A percentile compares a stretch with the other conserved stretches of the same genome.
Conservation (phyloP, 2,329 filamentous ascomycete species). For the Fusarium keratoplasticum region DNA sequence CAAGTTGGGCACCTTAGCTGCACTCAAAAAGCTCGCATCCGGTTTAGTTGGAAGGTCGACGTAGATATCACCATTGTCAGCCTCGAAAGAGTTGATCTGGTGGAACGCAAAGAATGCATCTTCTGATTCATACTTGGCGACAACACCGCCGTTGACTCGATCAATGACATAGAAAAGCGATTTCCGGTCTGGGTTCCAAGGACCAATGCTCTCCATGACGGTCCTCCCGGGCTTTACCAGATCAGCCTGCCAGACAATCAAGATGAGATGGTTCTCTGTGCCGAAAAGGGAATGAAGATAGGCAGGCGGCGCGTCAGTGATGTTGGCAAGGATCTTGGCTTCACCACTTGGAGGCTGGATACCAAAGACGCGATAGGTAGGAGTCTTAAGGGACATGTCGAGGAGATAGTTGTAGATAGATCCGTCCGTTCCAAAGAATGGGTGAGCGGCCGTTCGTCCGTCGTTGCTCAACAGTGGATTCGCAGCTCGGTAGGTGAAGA, state of each 20-base stretch:
- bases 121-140: slow-evolving; percentile 8
- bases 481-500: slow-evolving; percentile 16
- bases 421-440: neutral
- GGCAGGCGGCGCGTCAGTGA: slow-evolving; percentile 17
- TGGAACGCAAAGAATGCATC: slow-evolving; percentile 19
- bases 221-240: slow-evolving; percentile 1
- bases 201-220: slow-evolving; percentile 2
- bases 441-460: slow-evolving; percentile 11
- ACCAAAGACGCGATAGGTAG: slow-evolving; percentile 13
- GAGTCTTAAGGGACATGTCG: slow-evolving; percentile 4
- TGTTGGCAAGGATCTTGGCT: slow-evolving; percentile 14
- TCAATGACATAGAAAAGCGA: slow-evolving; percentile 16
- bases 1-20: slow-evolving; percentile 3
- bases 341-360: slow-evolving; percentile 1
- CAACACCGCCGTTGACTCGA: slow-evolving; percentile 9
- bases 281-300: slow-evolving; percentile 18
- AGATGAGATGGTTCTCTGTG: slow-evolving; percentile 10
- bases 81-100: slow-evolving; percentile 17
- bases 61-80: slow-evolving; percentile 10
- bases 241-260: slow-evolving; percentile 24
- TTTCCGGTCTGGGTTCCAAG: slow-evolving; percentile 7
- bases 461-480: slow-evolving; percentile 7
- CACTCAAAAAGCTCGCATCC: slow-evolving; percentile 2
- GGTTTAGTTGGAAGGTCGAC: slow-evolving; percentile 11
- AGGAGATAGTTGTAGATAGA: slow-evolving; percentile 20